phyloP scores from a whole-genome alignment of 2,329 filamentous ascomycete species.

The Fusarium sp. region DNA sequence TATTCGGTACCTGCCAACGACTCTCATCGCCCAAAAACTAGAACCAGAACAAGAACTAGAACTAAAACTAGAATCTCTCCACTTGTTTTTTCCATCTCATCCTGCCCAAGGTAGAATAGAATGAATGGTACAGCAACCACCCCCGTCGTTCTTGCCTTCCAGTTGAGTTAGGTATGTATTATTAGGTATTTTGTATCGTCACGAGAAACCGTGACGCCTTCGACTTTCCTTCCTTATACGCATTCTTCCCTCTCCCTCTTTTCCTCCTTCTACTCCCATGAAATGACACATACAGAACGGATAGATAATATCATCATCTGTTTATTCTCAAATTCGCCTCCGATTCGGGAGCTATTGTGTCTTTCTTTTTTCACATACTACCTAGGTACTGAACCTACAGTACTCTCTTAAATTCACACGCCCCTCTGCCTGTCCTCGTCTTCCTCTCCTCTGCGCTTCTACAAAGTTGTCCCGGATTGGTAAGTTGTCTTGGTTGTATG shows the following conservation, averaged over 20 bases:
- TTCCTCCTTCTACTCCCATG: not conserved
- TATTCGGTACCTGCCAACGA: conserved; percentile 27
- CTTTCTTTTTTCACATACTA: not conserved
- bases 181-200: conserved; percentile 4
- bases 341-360: conserved; percentile 28
- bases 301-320: not conserved
- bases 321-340: not conserved
- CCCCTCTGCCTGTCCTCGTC: not conserved
- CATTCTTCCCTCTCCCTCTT: not conserved
- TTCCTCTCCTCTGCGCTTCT: not conserved
- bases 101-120: not conserved
- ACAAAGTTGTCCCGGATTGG: conserved; percentile 39
- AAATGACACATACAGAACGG: not conserved
- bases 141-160: not conserved
- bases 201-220: conserved; percentile 31
- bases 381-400: not conserved
- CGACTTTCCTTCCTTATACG: conserved; percentile 11
- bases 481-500: conserved; percentile 43
- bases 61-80: not conserved
- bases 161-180: not conserved
- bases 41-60: not conserved
- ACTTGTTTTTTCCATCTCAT: not conserved
- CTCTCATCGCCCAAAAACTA: not conserved
- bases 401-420: not conserved
- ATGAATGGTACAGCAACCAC: not conserved